Base-by-base conservation (phyloP, 2,329 filamentous ascomycete species). In the Fusarium abutilonis region DNA sequence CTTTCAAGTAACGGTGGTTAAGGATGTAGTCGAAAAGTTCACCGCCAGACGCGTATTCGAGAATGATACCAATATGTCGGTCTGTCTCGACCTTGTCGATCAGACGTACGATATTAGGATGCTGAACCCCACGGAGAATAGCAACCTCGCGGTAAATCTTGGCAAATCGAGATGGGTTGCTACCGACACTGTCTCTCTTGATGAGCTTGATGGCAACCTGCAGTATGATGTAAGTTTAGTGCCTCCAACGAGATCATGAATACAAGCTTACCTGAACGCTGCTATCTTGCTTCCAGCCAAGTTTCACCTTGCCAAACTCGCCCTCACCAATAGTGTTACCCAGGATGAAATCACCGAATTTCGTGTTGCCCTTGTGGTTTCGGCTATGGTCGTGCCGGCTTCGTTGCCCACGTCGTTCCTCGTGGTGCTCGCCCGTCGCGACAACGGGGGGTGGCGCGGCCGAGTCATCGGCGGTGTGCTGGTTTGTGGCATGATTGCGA, bases 41-140 rank as follows among this genome's bases (percentile, higher is more conserved):
- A 58, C 95, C 95, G 17, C 95, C 95, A 1, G 95, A 99, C 6
- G 95, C 95, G 74, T 99, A 99, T 78, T 99, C 95, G 70, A 99
- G 86, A 69, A 99, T 96, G 72, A 99, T 98, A 66, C 95, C 95
- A 76, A 98, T 99, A 70, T 98, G 93, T 65, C 92, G 87, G 72
- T 98, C 93, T 0, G 95, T 98, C 77, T 98, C 94, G 28, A 97
- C 93, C 91, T 99, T 98, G 78, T 99, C 96, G 77, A 98, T 94
- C 47, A 99, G 82, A 60, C 91, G 89, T 49, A 99, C 95, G 74
- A 99, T 99, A 75, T 99, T 99, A 17, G 94, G 93, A 76, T 99
- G 95, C 36, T 93, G 91, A 40, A 96, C 88, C 68, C 89, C 92
- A 58, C 87, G 86, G 45, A 99, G 82, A 70, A 99, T 99, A 39